Base-by-base conservation (phyloP, 2,329 filamentous ascomycete species). In the Colletotrichum plurivorum region DNA sequence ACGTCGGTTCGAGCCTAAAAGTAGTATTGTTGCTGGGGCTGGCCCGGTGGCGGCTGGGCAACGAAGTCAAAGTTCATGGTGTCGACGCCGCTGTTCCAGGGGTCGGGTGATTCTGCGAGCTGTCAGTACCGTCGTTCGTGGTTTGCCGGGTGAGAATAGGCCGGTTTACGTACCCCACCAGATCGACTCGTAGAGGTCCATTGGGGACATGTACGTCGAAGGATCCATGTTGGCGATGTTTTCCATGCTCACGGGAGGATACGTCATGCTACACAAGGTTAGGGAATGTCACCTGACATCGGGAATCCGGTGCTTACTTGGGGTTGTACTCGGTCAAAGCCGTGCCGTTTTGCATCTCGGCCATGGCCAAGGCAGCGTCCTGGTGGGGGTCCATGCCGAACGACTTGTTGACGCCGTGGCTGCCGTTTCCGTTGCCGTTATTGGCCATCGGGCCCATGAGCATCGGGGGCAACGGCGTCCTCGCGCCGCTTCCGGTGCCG, bases 141-240 rank as follows among this genome's bases (percentile, higher is more conserved):
- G 56, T 4, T 9, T 8, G 10, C 31, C 31, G 31, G 3, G 53
- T n/a, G n/a, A n/a, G 74, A 68, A 75, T 25, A 51, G 45, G 16
- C 31, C 39, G n/a, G 70, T 39, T 36, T 13, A 82, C 87, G 77
- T 79, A 90, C 89, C 89, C 84, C 88, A 90, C 80, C 90, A 91
- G 53, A 92, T 92, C 4, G 88, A 90, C 73, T 91, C 89, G 75
- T 90, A 92, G 1, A 92, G 79, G 69, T 92, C 89, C 88, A 92
- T 89, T 1, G 89, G 89, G 45, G 89, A 89, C 83, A 91, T 88
- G 72, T 89, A 87, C 41, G 88, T 81, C 3, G 85, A 82, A 16
- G 87, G 87, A 69, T 90, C 89, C 12, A 88, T 79, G 43, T 81
- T 77, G 56, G 80, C 77, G 57, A 89, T 78, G 53, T 84, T 84